Percentiles rank a stretch among this genome's conserved stretches.
phyloP scores from a whole-genome alignment of 2,329 filamentous ascomycete genomes.

The Rhexocercosporidium sp. region DNA sequence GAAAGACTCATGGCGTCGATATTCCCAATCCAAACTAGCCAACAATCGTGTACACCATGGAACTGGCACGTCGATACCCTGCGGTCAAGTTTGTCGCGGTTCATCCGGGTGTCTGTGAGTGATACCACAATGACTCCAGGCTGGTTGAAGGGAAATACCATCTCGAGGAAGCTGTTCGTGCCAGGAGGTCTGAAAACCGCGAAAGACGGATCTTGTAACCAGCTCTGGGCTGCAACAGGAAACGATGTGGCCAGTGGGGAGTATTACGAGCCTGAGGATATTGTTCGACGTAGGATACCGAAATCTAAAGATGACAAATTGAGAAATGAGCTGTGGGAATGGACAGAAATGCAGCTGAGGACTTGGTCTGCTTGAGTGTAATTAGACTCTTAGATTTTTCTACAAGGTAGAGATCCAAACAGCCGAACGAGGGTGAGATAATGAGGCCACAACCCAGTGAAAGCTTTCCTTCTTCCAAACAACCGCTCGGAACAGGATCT shows the following conservation, averaged over 20 bases:
- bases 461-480: no score
- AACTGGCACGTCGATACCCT: slow-evolving; percentile 47
- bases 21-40: slow-evolving; percentile 54
- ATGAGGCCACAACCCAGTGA: no score
- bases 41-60: slow-evolving; percentile 49
- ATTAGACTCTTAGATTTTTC: background rate
- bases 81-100: slow-evolving; percentile 45
- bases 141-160: slow-evolving; percentile 14
- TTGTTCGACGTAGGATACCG: slow-evolving; percentile 34
- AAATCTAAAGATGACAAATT: slow-evolving; percentile 39
- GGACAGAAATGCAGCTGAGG: slow-evolving; percentile 43
- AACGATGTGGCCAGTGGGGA: slow-evolving; percentile 38
- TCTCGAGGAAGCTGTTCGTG: slow-evolving; percentile 30
- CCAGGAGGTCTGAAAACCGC: slow-evolving; percentile 26
- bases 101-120: slow-evolving; percentile 49
- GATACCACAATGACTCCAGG: slow-evolving; percentile 16
- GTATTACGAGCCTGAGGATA: slow-evolving; percentile 44
- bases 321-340: slow-evolving; percentile 46
- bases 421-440: background rate
- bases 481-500: no score
- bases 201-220: slow-evolving; percentile 45
- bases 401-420: background rate
- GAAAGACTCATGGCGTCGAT: slow-evolving; percentile 29
- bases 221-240: slow-evolving; percentile 48
- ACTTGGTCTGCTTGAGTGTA: background rate